Base-by-base conservation (phyloP, 176 grass and related monocot species). In the Dendrocalamus sinicus region DNA sequence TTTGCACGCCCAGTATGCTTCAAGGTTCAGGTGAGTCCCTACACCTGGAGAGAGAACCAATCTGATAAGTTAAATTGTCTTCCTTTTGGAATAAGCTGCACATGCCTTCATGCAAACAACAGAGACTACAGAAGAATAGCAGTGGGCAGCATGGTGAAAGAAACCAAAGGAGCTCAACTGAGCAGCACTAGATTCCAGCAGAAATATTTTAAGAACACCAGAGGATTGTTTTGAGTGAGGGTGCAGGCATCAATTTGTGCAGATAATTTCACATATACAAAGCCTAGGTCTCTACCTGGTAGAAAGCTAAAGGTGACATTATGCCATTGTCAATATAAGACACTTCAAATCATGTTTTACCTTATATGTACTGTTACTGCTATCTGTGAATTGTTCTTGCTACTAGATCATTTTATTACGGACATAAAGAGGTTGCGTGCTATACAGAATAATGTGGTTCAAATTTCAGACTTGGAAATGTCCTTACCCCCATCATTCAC, bases 41-140 rank as follows among this genome's bases (percentile, higher is more conserved):
- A 91, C 4, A 88, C 89, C 89, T 91, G 81, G 8, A 53, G 17
- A 76, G 53, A 76, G 51, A 76, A 54, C 6, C 63, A 57, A 8
- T 17, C 28, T 16, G 65, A 16, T 2, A 59, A 61, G 35, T 72
- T 57, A 82, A 54, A 39, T 37, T 35, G 63, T 4, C 30, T 15
- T 51, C 48, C 4, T 73, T 53, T n/a, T 40, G 10, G 23, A 10
- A 70, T 6, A 47, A 23, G 59, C 41, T 87, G 55, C 61, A 86
- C 37, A 66, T 52, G 12, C 52, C n/a, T 62, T 12, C n/a, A 6
- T 70, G 12, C 17, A 55, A 65, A 12, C 6, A 53, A 9, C 2
- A 53, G 11, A 39, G 57, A 50, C 45, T 1, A 24, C 26, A 62
- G 62, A 14, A 61, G 22, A 66, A 12, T 40, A 67, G 50, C 16